Evolutionary conservation across 2,329 filamentous ascomycete species (phyloP).

Genomic region (Aspergillus latus): DNA sequence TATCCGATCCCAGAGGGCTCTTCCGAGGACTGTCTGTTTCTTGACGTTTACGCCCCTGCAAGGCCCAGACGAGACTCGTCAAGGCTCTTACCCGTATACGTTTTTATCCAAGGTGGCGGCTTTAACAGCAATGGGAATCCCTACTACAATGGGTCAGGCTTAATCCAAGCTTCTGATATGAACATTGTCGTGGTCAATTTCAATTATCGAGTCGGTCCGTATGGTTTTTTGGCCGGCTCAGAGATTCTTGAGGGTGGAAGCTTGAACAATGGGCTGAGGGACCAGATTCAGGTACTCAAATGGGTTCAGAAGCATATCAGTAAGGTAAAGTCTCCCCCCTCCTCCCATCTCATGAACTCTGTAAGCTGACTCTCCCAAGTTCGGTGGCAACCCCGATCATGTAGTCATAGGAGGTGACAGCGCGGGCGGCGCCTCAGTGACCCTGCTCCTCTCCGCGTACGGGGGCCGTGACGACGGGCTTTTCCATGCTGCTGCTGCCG

Average conservation of each 20-base stretch:
- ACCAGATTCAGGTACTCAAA: constrained; percentile 67
- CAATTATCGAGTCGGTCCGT: constrained; percentile 75
- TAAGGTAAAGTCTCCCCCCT: constrained; percentile 33
- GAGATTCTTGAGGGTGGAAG: constrained; percentile 53
- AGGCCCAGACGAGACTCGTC: constrained; percentile 34
- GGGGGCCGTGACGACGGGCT: constrained; percentile 49
- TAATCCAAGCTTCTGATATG: constrained; percentile 59
- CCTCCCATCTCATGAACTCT: not conserved
- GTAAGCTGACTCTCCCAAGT: constrained; percentile 39
- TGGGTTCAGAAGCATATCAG: constrained; percentile 69
- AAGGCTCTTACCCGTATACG: constrained; percentile 62
- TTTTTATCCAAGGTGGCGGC: constrained; percentile 62
- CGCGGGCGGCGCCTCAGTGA: constrained; percentile 65
- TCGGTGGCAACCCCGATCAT: constrained; percentile 68
- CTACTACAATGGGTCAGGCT: constrained; percentile 60
- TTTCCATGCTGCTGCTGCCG: constrained; percentile 55
- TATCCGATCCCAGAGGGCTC: constrained; percentile 59
- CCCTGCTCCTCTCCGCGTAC: constrained; percentile 60
- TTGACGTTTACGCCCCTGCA: constrained; percentile 44
- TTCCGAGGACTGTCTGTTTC: constrained; percentile 44
- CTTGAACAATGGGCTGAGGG: constrained; percentile 68
- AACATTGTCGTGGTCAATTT: constrained; percentile 69
- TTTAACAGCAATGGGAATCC: constrained; percentile 60
- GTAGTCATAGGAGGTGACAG: constrained; percentile 69
- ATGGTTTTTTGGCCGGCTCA: constrained; percentile 66